phyloP scores from a whole-genome alignment of 306 rosid species.

The Quillaja saponaria region DNA sequence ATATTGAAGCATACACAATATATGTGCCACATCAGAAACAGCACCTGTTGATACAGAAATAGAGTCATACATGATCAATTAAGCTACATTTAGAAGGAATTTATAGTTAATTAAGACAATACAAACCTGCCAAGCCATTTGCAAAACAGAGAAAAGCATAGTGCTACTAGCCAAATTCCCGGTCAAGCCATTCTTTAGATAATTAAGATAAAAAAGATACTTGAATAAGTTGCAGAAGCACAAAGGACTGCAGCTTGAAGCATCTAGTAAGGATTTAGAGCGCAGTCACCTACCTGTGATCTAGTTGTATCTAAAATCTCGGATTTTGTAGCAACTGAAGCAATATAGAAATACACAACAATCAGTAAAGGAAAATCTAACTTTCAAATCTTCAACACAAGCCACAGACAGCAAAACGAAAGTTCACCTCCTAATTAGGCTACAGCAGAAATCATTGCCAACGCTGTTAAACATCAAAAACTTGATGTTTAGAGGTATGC shows the following conservation, averaged over 20 bases:
- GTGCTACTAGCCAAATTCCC: conserved; percentile 43
- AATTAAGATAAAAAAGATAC: background rate
- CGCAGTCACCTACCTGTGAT: conserved; percentile 38
- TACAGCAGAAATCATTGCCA: too few relatives aligned
- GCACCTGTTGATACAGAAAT: conserved; percentile 25
- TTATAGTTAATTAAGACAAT: background rate
- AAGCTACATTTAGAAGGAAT: background rate
- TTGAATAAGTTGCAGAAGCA: background rate
- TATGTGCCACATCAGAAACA: conserved; percentile 46
- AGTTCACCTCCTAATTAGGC: too few relatives aligned
- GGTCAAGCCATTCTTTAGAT: conserved; percentile 33
- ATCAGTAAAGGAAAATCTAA: background rate
- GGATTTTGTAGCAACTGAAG: conserved; percentile 29
- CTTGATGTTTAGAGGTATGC: too few relatives aligned
- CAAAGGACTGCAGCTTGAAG: too few relatives aligned
- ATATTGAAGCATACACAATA: conserved; percentile 48
- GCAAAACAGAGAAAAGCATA: conserved; percentile 42
- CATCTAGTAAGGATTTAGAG: too few relatives aligned
- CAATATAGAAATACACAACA: background rate
- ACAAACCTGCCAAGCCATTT: conserved; percentile 48
- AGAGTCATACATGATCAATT: background rate
- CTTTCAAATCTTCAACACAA: background rate
- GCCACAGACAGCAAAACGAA: too few relatives aligned
- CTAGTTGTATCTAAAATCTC: conserved; percentile 23
- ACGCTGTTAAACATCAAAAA: too few relatives aligned